These are phyloP conservation scores for Aspergillus unguis DNA, from an alignment of 2,329 filamentous ascomycete genomes.

Conservation along the genomic window DNA sequence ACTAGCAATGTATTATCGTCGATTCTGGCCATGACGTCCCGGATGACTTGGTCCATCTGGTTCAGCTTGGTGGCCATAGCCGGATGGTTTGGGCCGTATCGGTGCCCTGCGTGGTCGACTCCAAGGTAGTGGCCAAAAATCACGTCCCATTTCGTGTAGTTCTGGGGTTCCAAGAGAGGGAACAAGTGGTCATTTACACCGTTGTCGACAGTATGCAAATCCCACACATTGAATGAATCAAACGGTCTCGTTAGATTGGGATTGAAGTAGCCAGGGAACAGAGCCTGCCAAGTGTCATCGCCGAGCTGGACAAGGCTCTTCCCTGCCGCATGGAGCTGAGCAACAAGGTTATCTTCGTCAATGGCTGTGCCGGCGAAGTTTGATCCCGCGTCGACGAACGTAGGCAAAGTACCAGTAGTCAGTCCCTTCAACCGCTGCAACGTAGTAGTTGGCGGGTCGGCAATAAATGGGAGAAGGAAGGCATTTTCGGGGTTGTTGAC, in stretches of 20 bases:
- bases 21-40: slow-evolving; percentile 65
- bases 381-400: slow-evolving; percentile 88
- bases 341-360: slow-evolving; percentile 80
- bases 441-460: slow-evolving; percentile 91
- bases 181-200: slow-evolving; percentile 83
- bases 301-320: slow-evolving; percentile 87
- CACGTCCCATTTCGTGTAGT: slow-evolving; percentile 79
- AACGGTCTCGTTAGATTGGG: slow-evolving; percentile 80
- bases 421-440: slow-evolving; percentile 88
- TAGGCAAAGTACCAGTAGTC: slow-evolving; percentile 91
- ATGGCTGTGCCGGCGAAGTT: slow-evolving; percentile 95
- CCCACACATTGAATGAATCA: slow-evolving; percentile 98
- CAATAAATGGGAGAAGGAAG: slow-evolving; percentile 90
- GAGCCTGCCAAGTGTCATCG: slow-evolving; percentile 94
- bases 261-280: slow-evolving; percentile 94
- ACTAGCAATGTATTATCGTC: slow-evolving; percentile 86
- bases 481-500: slow-evolving; percentile 72
- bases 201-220: slow-evolving; percentile 93
- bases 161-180: slow-evolving; percentile 67
- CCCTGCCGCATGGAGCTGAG: slow-evolving; percentile 60
- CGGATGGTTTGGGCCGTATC: slow-evolving; percentile 87
- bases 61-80: slow-evolving; percentile 87
- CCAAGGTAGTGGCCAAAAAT: slow-evolving; percentile 91
- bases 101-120: slow-evolving; percentile 94
- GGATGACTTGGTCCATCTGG: slow-evolving; percentile 84